Evolutionary conservation across 108 stramenopile species (phyloP).

Genomic region (Stephanodiscus minutulus): DNA sequence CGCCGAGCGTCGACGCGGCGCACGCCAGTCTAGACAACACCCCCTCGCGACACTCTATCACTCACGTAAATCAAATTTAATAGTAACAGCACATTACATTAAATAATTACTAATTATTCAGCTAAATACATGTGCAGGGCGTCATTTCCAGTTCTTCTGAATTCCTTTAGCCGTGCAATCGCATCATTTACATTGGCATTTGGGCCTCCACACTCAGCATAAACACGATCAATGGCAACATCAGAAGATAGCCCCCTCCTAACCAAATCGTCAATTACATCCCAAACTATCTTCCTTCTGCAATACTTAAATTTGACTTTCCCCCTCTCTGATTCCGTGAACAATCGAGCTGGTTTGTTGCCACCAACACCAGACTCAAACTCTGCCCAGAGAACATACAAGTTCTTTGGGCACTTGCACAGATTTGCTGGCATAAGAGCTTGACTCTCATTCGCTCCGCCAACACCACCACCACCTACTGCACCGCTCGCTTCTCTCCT

Average conservation of each 20-base stretch:
- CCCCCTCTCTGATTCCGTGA: conserved; percentile 34
- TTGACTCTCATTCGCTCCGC: conserved; percentile 2
- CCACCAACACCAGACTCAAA: conserved; percentile 36
- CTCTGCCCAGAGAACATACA: conserved; percentile 38
- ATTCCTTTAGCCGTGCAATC: neutral
- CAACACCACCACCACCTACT: neutral
- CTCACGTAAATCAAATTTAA: too few relatives aligned
- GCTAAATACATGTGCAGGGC: too few relatives aligned
- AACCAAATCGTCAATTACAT: neutral
- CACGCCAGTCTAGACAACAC: too few relatives aligned
- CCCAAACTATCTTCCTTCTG: conserved; percentile 17
- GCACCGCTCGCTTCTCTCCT: neutral
- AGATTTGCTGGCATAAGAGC: conserved; percentile 6
- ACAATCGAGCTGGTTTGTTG: conserved; percentile 32
- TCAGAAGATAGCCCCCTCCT: conserved; percentile 1
- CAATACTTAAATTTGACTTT: conserved; percentile 24
- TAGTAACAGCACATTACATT: too few relatives aligned
- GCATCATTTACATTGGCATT: conserved; percentile 1
- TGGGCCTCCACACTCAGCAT: conserved; percentile 7
- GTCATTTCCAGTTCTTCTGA: neutral
- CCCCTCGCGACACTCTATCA: too few relatives aligned
- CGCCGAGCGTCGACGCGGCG: too few relatives aligned
- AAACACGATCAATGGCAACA: conserved; percentile 10
- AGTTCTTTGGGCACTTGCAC: conserved; percentile 13
- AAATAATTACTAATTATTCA: too few relatives aligned